phyloP scores from a whole-genome alignment of 2,329 filamentous ascomycete genomes.

The Ascocoryne sarcoides region DNA sequence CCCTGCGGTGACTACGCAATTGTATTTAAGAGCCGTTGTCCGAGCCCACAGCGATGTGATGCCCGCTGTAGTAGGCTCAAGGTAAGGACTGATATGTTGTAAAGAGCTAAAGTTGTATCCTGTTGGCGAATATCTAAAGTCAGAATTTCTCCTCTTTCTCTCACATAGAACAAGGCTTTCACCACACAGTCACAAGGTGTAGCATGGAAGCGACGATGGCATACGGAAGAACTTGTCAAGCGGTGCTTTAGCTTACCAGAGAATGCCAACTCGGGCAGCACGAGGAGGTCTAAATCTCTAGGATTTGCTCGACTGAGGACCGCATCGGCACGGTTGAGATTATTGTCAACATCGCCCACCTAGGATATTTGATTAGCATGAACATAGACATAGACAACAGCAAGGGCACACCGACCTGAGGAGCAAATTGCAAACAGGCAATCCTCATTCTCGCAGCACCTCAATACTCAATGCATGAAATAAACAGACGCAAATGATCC shows the following conservation, averaged over 20 bases:
- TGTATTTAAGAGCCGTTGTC: constrained; percentile 53
- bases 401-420: constrained; percentile 36
- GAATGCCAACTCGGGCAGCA: constrained; percentile 71
- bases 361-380: constrained; percentile 28
- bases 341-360: constrained; percentile 61
- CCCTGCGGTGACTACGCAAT: constrained; percentile 61
- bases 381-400: not conserved
- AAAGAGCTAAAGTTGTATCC: constrained; percentile 70
- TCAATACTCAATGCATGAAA: constrained; percentile 1
- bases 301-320: constrained; percentile 47
- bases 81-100: constrained; percentile 55
- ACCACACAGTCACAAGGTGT: no score
- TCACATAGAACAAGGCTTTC: no score
- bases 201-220: no score
- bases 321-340: constrained; percentile 58
- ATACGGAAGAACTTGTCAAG: no score
- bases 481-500: no score
- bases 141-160: no score
- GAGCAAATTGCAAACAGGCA: constrained; percentile 63
- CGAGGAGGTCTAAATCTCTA: constrained; percentile 56
- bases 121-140: constrained; percentile 3
- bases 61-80: constrained; percentile 58
- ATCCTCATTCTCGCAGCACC: constrained; percentile 47
- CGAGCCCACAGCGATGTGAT: constrained; percentile 65
- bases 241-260: constrained; percentile 42